Conservation (phyloP, 306 rosid genomes). For the Trichosanthes truncata region DNA sequence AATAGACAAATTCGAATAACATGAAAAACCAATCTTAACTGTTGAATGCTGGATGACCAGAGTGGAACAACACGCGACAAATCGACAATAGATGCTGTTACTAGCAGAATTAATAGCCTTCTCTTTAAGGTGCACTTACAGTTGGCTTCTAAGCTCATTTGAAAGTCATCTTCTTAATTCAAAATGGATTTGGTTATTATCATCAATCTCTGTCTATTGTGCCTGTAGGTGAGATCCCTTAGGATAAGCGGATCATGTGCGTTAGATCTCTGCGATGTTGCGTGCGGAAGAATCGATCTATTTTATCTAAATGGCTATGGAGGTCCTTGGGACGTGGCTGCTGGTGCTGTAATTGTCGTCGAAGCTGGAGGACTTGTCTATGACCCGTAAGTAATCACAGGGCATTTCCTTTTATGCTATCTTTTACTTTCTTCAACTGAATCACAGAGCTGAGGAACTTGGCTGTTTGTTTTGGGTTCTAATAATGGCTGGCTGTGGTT, state of each 20-base stretch:
- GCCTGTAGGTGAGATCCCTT: slow-evolving; percentile 71
- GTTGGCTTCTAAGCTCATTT: neutral
- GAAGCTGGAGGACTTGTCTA: slow-evolving; percentile 90
- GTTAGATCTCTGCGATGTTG: slow-evolving; percentile 81
- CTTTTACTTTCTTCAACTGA: neutral
- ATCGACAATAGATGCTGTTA: slow-evolving; percentile 41
- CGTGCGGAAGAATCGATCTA: slow-evolving; percentile 83
- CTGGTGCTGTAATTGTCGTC: slow-evolving; percentile 78
- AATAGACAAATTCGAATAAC: neutral
- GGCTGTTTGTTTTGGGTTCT: neutral
- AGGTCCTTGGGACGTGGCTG: slow-evolving; percentile 99
- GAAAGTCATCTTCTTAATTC: neutral
- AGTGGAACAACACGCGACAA: slow-evolving; percentile 70
- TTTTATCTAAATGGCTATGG: slow-evolving; percentile 67
- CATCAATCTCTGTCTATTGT: neutral
- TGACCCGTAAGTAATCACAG: slow-evolving; percentile 72
- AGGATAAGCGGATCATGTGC: slow-evolving; percentile 91
- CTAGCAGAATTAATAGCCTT: slow-evolving; percentile 57
- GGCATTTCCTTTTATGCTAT: neutral
- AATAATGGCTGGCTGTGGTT: neutral
- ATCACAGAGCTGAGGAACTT: neutral
- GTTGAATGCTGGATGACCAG: slow-evolving; percentile 39
- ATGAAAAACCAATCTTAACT: neutral
- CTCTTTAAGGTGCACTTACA: slow-evolving; percentile 60
- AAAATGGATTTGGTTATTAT: neutral